These are phyloP conservation scores for Lactifluus rugatus DNA, from an alignment of 768 basidiomycete species.

Conservation along the genomic window DNA sequence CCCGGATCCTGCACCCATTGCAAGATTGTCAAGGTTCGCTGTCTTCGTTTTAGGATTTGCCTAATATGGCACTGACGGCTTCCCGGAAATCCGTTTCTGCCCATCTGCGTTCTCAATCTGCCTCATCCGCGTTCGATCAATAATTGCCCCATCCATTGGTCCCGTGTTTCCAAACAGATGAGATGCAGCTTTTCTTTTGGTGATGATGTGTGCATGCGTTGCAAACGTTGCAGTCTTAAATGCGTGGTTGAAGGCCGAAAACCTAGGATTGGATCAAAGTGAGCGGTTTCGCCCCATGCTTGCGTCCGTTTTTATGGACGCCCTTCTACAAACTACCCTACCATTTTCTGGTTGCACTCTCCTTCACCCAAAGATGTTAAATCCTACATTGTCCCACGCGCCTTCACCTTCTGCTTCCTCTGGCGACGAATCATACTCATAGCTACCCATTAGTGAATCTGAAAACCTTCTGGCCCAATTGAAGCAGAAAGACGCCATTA, in stretches of 20 bases:
- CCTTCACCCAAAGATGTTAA: neutral
- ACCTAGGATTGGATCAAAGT: conserved; percentile 73
- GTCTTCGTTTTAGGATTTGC: neutral
- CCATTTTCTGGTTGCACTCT: conserved; percentile 26
- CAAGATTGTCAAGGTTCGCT: conserved; percentile 75
- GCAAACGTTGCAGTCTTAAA: conserved; percentile 58
- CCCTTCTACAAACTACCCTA: conserved; percentile 22
- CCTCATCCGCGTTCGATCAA: too few species aligned
- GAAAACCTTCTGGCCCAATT: conserved; percentile 82
- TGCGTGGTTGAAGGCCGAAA: conserved; percentile 82
- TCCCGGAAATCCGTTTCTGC: too few species aligned
- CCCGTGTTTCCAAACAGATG: conserved; percentile 43
- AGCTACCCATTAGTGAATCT: conserved; percentile 51
- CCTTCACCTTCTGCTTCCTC: neutral
- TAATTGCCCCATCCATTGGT: neutral
- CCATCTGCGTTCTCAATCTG: too few species aligned
- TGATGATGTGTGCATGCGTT: conserved; percentile 70
- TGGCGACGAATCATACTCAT: conserved; percentile 21
- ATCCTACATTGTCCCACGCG: neutral
- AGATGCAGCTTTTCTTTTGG: conserved; percentile 72
- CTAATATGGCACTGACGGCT: neutral
- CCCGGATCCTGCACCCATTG: conserved; percentile 80
- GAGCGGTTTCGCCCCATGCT: conserved; percentile 30
- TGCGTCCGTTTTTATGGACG: neutral
- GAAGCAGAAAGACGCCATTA: conserved; percentile 82